Base-by-base conservation (phyloP, 208 protist species). In the Jaenimonas drosophilae region DNA sequence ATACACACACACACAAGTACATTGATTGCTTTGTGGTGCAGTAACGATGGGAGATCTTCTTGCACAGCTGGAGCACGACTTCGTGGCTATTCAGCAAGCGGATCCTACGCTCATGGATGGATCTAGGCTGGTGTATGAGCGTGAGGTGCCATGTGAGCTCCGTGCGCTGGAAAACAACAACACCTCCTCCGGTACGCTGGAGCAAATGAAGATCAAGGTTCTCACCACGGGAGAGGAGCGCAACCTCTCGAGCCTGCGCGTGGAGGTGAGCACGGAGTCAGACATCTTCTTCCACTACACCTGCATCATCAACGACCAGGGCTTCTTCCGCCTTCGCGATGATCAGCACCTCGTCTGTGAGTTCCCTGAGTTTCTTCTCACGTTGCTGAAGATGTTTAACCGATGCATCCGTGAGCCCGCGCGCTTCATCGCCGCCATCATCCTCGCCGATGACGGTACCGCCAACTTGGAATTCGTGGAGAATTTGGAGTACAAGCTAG, bases 281-380 rank as follows among this genome's bases (percentile, higher is more conserved):
- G 90, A 97, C 60, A 80, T 97, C 23, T 97, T 96, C 50, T 96
- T 96, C 33, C 82, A 96, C 64, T 95, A 91, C 72, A 90, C 76
- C 11, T 89, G 81, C 54, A 75, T 91, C 39, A 71, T 94, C 54
- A 95, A 95, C 51, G 74, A 91, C 49, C 58, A 63, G 7, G 81
- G 81, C 1, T 97, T 91, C 49, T 33, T 76, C 26, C 58, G 63
- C 1, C 62, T 96, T 38, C 70, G 80, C 20, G 85, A 95, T 27
- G 74, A 90, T 37, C 91, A 97, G 44, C 94, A 94, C 49, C 70
- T 97, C 14, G 91, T 96, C 29, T 93, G 87, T 34, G 91, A 96
- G 43, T 96, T 96, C 31, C 58, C 72, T 4, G 88, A 96, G 41
- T 96, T 96, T 59, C 70, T 94, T 20, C 76, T 84, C 65, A 94